Evolutionary conservation across 192 early-diverging fungal genomes (phyloP).

Genomic region (Coemansia sp.): DNA sequence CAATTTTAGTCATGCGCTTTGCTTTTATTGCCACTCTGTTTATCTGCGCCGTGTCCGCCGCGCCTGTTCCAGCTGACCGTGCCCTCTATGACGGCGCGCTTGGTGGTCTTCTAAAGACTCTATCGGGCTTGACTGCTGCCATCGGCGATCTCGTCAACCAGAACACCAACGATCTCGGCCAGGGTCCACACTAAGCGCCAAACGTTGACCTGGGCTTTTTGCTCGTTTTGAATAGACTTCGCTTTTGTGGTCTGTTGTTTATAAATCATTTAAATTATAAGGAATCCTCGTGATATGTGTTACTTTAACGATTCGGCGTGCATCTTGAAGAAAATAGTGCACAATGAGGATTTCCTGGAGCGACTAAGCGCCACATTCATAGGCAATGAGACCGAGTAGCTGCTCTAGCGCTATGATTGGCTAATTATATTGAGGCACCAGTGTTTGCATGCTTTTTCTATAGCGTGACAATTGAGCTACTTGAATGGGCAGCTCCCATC

Average conservation of each 20-base stretch:
- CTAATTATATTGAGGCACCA: not conserved
- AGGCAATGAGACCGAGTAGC: not conserved
- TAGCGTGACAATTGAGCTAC: not conserved
- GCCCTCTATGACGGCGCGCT: slow-evolving; percentile 39
- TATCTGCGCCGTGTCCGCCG: slow-evolving; percentile 24
- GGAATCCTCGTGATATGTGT: not conserved
- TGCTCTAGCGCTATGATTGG: not conserved
- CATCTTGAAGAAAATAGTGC: not conserved
- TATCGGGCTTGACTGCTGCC: slow-evolving; percentile 35
- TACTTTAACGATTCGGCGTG: not conserved
- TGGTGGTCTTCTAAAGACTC: slow-evolving; percentile 40
- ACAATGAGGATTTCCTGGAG: not conserved
- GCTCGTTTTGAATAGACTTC: slow-evolving; percentile 6
- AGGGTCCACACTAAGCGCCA: slow-evolving; percentile 35
- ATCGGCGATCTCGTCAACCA: slow-evolving; percentile 41
- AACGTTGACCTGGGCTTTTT: not conserved
- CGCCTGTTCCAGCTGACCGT: slow-evolving; percentile 33
- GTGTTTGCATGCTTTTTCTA: not conserved
- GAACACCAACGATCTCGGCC: slow-evolving; percentile 49
- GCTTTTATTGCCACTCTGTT: slow-evolving; percentile 27
- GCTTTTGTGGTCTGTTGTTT: slow-evolving; percentile 11
- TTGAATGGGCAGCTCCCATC: not conserved
- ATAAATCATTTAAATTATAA: not conserved
- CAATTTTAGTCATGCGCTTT: slow-evolving; percentile 31
- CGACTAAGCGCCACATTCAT: not conserved